Base-by-base conservation (phyloP, 202 grass and related monocot genomes). In the Schoenoplectus tabernaemontani region DNA sequence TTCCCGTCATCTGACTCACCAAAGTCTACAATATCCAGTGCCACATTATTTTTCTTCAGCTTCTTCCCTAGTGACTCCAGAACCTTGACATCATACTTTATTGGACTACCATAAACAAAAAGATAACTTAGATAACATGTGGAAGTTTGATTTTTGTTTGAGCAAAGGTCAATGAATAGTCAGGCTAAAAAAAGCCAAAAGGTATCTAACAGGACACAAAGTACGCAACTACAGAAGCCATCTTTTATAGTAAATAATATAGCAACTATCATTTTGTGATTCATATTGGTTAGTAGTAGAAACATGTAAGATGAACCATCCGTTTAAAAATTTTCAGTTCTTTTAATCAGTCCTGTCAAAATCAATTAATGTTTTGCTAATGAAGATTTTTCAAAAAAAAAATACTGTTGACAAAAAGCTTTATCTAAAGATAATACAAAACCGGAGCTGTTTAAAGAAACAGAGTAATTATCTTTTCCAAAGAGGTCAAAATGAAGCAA, bases 1-100 rank as follows among this genome's bases (percentile, higher is more conserved):
- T 99, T 99, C 53, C 85, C 92, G 43, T 96, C 82, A 36, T 99
- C 92, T 7, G 83, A 86, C 86, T 99, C 96, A 82, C 96, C 96
- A 75, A 99, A 99, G 87, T 99, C 92, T 78, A 99, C 92, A 75
- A 99, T 86, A 57, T 99, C 96, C 80, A 99, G 88, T 79, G 96
- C 69, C 86, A 99, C 96, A 57, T 88, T 99, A 63, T 93, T 99
- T 85, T 99, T 99, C 83, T 99, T 99, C 61, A 99, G 72, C 83
- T 91, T 99, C 81, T 88, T 99, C 24, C 96, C 96, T 6, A 99
- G 94, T 32, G 88, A 42, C 83, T 99, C 96, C 90, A 99, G 84
- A 69, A 74, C 26, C 61, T 96, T 96, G 76, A 87, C 91, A 70
- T 99, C 92, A 3, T 96, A 89, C 74, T 89, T 89, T 56, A 95